Evolutionary conservation across 768 basidiomycete species (phyloP).

Genomic region (Leccinum imitatum): DNA sequence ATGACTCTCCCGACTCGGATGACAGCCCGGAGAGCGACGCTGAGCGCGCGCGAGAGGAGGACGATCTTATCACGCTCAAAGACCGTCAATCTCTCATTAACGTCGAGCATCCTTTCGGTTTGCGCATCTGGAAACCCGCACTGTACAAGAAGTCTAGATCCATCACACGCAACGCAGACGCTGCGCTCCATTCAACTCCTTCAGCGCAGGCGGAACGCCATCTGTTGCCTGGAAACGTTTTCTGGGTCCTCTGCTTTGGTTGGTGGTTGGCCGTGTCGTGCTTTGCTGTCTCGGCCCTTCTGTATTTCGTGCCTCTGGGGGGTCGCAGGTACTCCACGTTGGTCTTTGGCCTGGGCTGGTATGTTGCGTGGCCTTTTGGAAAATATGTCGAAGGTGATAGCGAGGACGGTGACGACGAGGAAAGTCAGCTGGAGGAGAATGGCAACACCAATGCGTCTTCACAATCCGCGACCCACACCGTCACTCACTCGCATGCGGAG

Average conservation of each 20-base stretch:
- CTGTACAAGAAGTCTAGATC: conserved; percentile 97
- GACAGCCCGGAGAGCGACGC: conserved; percentile 37
- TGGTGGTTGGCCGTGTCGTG: conserved; percentile 88
- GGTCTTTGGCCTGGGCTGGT: conserved; percentile 92
- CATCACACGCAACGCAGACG: conserved; percentile 94
- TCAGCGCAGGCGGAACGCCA: conserved; percentile 93
- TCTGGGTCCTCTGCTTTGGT: conserved; percentile 88
- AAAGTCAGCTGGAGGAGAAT: conserved; percentile 30
- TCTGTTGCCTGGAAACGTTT: conserved; percentile 88
- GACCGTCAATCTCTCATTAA: conserved; percentile 98
- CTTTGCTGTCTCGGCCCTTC: conserved; percentile 60
- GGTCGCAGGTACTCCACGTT: conserved; percentile 83
- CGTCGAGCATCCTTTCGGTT: conserved; percentile 97
- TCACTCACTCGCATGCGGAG: conserved; percentile 30
- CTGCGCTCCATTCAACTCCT: conserved; percentile 88
- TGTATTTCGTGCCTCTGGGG: conserved; percentile 76
- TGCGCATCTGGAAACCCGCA: conserved; percentile 99
- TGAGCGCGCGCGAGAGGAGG: conserved; percentile 42
- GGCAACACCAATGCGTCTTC: conserved; percentile 25
- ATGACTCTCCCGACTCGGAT: conserved; percentile 41
- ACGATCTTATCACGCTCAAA: conserved; percentile 88
- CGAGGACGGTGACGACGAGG: conserved; percentile 42
- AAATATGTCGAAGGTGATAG: conserved; percentile 93
- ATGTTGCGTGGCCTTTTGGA: conserved; percentile 96
- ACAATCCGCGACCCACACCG: conserved; percentile 44